phyloP scores from a whole-genome alignment of 345 rosid genomes.

The Cardiospermum halicacabum region DNA sequence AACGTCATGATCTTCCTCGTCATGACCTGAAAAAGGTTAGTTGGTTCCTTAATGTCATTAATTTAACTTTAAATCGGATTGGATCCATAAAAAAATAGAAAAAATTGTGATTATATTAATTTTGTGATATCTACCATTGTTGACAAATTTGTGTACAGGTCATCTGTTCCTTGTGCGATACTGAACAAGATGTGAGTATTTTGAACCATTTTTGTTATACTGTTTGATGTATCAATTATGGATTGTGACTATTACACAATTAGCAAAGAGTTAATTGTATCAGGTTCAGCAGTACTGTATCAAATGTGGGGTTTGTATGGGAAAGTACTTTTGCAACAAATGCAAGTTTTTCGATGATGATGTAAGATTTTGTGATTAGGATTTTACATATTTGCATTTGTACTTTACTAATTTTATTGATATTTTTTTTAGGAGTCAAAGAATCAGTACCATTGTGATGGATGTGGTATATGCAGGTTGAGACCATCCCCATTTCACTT shows the following conservation, averaged over 20 bases:
- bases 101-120: not conserved
- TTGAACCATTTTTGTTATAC: not conserved
- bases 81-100: slow-evolving; percentile 1
- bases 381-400: not conserved
- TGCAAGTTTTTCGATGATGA: slow-evolving; percentile 79
- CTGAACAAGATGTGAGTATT: slow-evolving; percentile 68
- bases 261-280: not conserved
- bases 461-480: slow-evolving; percentile 62
- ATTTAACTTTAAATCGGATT: too few relatives aligned
- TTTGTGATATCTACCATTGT: too few relatives aligned
- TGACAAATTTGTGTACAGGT: slow-evolving; percentile 47
- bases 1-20: slow-evolving; percentile 51
- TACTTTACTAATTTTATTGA: not conserved
- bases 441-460: slow-evolving; percentile 53
- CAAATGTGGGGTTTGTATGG: slow-evolving; percentile 68
- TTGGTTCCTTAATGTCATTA: too few relatives aligned
- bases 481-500: not conserved
- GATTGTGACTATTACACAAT: not conserved
- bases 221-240: not conserved
- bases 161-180: slow-evolving; percentile 58
- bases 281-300: slow-evolving; percentile 60
- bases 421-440: slow-evolving; percentile 38
- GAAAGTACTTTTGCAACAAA: slow-evolving; percentile 57
- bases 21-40: slow-evolving; percentile 38
- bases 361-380: slow-evolving; percentile 24